Evolutionary conservation across 371 early-diverging fungal species (phyloP).

Genomic region (Mortierella sp.): DNA sequence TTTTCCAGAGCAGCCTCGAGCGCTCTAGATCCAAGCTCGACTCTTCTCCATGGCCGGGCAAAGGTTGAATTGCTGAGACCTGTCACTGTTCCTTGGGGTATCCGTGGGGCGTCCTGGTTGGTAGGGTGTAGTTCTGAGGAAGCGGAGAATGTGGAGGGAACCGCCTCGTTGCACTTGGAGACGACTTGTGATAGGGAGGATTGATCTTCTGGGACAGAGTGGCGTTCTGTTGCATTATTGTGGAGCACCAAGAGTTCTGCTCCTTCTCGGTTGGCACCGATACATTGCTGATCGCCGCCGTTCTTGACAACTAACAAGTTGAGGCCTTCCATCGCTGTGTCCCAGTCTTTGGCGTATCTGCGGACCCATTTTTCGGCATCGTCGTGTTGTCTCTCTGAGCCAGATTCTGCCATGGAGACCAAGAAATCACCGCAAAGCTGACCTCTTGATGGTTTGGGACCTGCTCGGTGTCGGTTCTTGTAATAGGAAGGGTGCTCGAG

Average conservation of each 20-base stretch:
- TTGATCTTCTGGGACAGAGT: neutral
- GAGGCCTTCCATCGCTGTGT: slow-evolving; percentile 56
- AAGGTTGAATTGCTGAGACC: slow-evolving; percentile 59
- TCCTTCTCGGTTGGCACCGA: slow-evolving; percentile 53
- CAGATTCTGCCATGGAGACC: slow-evolving; percentile 25
- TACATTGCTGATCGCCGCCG: slow-evolving; percentile 14
- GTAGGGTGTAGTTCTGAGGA: neutral
- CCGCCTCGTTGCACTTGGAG: neutral
- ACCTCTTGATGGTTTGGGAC: slow-evolving; percentile 30
- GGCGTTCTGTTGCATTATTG: neutral
- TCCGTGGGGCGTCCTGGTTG: neutral
- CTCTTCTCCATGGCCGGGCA: slow-evolving; percentile 60
- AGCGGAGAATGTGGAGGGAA: neutral
- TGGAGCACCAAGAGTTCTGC: slow-evolving; percentile 16
- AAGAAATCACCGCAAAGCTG: slow-evolving; percentile 58
- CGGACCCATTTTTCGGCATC: slow-evolving; percentile 29
- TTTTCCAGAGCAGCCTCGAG: slow-evolving; percentile 45
- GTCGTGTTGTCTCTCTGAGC: slow-evolving; percentile 5
- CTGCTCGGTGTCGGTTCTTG: neutral
- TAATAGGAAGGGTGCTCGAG: slow-evolving; percentile 46
- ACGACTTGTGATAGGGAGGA: neutral
- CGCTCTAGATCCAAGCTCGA: slow-evolving; percentile 48
- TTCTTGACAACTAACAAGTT: slow-evolving; percentile 58
- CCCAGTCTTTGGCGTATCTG: slow-evolving; percentile 19
- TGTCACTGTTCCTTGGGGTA: neutral